Percentiles rank a stretch among this genome's conserved stretches.
Evolutionary conservation across 1,139 yeast genomes (phyloP).

Genomic region (Suhomyces maxii): DNA sequence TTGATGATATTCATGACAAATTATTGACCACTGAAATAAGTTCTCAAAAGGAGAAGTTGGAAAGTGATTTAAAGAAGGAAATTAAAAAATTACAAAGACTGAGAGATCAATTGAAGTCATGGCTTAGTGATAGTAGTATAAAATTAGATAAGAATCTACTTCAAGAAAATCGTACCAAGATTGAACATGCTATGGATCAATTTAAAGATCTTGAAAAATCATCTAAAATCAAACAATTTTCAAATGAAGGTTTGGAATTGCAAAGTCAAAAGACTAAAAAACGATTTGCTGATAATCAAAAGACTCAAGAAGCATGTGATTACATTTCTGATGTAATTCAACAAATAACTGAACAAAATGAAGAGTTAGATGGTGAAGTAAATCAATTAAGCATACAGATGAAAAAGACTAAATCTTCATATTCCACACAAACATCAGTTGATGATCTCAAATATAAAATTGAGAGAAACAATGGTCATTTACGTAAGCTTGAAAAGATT

Average conservation of each 20-base stretch:
- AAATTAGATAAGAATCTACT: conserved; percentile 79
- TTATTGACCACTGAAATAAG: conserved; percentile 78
- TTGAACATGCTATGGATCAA: conserved; percentile 94
- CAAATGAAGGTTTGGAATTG: conserved; percentile 87
- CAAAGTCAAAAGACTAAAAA: conserved; percentile 45
- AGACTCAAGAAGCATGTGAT: conserved; percentile 69
- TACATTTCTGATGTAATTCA: conserved; percentile 77
- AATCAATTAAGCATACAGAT: conserved; percentile 50
- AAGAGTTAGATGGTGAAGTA: conserved; percentile 73
- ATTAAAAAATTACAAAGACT: conserved; percentile 92
- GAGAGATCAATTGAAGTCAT: conserved; percentile 93
- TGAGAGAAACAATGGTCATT: conserved; percentile 81
- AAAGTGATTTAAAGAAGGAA: conserved; percentile 90
- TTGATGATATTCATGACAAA: conserved; percentile 86
- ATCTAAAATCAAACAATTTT: conserved; percentile 93
- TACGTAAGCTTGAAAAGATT: conserved; percentile 73
- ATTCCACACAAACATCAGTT: conserved; percentile 48
- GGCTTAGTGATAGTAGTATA: conserved; percentile 91
- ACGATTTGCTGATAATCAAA: conserved; percentile 54
- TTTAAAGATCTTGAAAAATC: conserved; percentile 94
- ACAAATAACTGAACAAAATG: conserved; percentile 81
- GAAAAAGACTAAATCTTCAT: conserved; percentile 54
- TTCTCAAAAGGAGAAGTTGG: conserved; percentile 92
- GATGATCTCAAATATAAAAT: conserved; percentile 63
- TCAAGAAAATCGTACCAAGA: conserved; percentile 76